phyloP scores from a whole-genome alignment of 2,329 filamentous ascomycete genomes.

The Microsporum ferrugineum region DNA sequence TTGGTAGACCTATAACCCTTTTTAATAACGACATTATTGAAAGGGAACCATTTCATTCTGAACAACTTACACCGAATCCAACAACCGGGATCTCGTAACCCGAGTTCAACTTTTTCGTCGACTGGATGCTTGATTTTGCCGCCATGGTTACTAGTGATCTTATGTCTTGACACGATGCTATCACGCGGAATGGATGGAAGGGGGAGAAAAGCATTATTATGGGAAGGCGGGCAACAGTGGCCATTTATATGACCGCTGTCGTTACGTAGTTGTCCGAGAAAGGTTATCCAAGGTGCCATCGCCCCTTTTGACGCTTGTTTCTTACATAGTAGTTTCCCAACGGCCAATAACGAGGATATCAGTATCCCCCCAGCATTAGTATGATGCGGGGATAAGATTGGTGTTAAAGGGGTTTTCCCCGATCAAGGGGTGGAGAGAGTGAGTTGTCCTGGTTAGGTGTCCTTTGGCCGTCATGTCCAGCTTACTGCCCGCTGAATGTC shows the following conservation, averaged over 20 bases:
- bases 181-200: background rate
- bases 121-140: conserved; percentile 20
- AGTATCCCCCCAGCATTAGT: background rate
- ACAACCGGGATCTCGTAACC: conserved; percentile 51
- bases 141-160: conserved; percentile 9
- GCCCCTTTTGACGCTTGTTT: background rate
- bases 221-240: background rate
- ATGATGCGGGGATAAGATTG: background rate
- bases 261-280: background rate
- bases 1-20: conserved; percentile 26
- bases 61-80: conserved; percentile 34
- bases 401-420: background rate
- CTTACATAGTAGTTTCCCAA: background rate
- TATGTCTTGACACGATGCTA: background rate
- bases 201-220: background rate
- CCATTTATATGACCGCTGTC: background rate
- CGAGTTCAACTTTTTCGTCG: conserved; percentile 41
- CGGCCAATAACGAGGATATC: background rate
- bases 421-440: background rate
- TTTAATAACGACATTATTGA: background rate
- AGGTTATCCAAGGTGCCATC: background rate
- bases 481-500: background rate
- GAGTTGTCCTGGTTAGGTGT: background rate
- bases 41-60: background rate
- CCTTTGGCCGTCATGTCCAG: background rate